Evolutionary conservation across 352 stramenopile species (phyloP).

Genomic region (Pythium guiyangense): DNA sequence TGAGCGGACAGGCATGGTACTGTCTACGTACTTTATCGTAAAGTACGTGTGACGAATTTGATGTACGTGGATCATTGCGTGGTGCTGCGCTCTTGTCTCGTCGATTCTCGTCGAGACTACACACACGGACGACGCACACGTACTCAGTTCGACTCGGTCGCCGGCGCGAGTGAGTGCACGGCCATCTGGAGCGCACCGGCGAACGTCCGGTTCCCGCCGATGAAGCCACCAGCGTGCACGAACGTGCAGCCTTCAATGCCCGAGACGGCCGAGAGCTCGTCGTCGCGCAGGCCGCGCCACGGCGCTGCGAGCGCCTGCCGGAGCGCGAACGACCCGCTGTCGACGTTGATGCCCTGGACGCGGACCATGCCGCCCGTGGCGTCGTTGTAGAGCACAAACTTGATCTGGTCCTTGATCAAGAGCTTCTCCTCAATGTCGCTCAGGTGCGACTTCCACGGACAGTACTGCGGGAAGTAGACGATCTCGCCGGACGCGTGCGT

Average conservation of each 20-base stretch:
- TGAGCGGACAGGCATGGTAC: too few relatives aligned
- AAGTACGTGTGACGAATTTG: too few relatives aligned
- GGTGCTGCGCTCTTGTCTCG: too few relatives aligned
- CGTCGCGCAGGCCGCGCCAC: conserved; percentile 95
- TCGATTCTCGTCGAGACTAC: too few relatives aligned
- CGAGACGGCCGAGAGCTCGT: conserved; percentile 80
- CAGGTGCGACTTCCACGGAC: conserved; percentile 95
- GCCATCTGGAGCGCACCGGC: conserved; percentile 96
- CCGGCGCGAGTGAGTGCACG: conserved; percentile 36
- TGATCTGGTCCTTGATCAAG: conserved; percentile 86
- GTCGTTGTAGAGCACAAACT: conserved; percentile 98
- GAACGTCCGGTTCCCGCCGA: conserved; percentile 95
- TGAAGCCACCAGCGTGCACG: conserved; percentile 98
- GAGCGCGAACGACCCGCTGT: conserved; percentile 92
- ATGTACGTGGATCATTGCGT: too few relatives aligned
- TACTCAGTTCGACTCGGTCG: conserved; percentile 1
- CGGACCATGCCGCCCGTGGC: conserved; percentile 91
- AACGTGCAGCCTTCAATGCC: conserved; percentile 96
- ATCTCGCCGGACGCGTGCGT: conserved; percentile 93
- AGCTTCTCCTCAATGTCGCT: conserved; percentile 95
- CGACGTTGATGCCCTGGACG: conserved; percentile 94
- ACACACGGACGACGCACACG: too few relatives aligned
- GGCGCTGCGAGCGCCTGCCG: conserved; percentile 85
- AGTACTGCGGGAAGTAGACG: conserved; percentile 90
- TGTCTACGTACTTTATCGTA: too few relatives aligned